Evolutionary conservation across 768 basidiomycete genomes (phyloP), one percentile per base, ranked within the genome.

Genomic region (Lactarius indigo): DNA sequence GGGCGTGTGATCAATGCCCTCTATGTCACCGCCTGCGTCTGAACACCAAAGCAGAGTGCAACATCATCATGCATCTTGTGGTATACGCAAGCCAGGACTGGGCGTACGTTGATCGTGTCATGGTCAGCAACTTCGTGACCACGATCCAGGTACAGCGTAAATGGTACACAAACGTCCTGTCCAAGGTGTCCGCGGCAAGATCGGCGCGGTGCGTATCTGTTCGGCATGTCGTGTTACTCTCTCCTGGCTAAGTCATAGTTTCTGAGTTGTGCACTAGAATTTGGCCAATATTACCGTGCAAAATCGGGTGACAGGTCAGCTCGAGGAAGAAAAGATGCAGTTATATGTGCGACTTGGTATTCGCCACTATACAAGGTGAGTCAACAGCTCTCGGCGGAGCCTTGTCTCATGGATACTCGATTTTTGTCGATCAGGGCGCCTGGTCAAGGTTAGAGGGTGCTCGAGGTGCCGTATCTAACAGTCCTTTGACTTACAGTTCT

Each of bases 311-410:
- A 95, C 93, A 0, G 96, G 96, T 0, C 91, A 93, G 75, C 75
- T 98, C 64, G 91, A 95, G 74, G 96, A 99, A 78, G 96, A 98
- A 79, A 98, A 98, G 81, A 99, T 98, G 94, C 90, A 95, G 73
- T 87, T 87, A 15, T 98, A 97, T 74, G 94, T 98, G 0, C 81
- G 96, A 44, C 78, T 99, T 18, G 96, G 96, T 2, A 99, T 99
- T 73, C 82, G 96, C 31, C 98, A 64, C 75, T 98, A 66, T 99
- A 98, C 82, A 92, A 91, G 83, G 87, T 83, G 68, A 12, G 6
- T 63, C 52, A 9, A 18, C 41, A n/a, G 15, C 35, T 41, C 17
- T 35, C 2, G n/a, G n/a, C n/a, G 33, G 31, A 26, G 28, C 54
- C 60, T 31, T 41, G 17, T 54, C 30, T 23, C 15, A 59, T 61